Evolutionary conservation across 441 rosid species (phyloP), one percentile per base, ranked within the genome.

Genomic region (Populus tomentosa): DNA sequence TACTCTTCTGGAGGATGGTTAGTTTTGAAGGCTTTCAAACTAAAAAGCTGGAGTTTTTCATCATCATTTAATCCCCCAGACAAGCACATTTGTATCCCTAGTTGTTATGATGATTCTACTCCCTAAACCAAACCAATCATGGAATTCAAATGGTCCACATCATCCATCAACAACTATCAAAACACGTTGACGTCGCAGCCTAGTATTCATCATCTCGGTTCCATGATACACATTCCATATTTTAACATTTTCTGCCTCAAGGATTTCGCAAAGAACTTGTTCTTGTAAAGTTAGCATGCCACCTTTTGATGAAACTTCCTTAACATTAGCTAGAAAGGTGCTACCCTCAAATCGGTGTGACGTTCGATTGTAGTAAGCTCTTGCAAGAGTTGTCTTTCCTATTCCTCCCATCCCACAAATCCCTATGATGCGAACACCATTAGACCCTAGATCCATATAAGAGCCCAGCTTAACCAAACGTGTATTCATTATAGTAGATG

Each of bases 321-420:
- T 71, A 42, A 77, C 75, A 65, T 65, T 65, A 13, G 75, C 71
- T 28, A 71, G 80, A 65, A 30, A 77, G 62, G 50, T 42, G 11
- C 71, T 42, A 46, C 35, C 79, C 38, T 82, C 76, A 73, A 82
- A 79, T 38, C 70, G 28, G n/a, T 10, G 26, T 5, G 77, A 66
- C 2, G 36, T 67, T 26, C 36, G 14, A 28, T 72, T 63, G 38
- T 53, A 78, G 20, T 16, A 28, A 6, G 42, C 77, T 71, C 35
- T 30, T 16, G 80, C 80, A 72, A 67, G 13, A 11, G 42, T 72
- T 32, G 76, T 71, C 71, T 42, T 77, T 2, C 84, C 87, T 7
- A 85, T 82, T 21, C 88, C 88, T 65, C 89, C 89, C 82, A 87
- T 85, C 23, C 87, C 89, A 81, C 84, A 86, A 35, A 87, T 81